Evolutionary conservation across 495 filamentous ascomycete species (phyloP), one percentile per base, ranked within the genome.

Genomic region (Penicillium soppii): DNA sequence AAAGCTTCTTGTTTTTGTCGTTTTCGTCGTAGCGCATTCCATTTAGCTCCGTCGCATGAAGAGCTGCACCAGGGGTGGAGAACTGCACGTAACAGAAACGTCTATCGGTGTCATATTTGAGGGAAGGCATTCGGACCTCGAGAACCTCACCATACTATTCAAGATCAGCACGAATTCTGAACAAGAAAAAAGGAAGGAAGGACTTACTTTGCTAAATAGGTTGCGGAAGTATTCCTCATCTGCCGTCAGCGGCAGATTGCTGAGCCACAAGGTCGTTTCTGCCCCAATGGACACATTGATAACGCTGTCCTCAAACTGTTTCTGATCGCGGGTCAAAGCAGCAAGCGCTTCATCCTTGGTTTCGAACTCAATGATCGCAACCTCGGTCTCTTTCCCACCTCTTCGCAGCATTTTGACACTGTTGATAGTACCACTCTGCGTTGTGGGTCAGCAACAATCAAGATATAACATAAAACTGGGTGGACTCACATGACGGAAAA

Each of bases 41-140:
- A 62, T 96, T 77, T 29, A 95, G 72, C 23, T 81, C 69, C 1
- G 83, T 87, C 2, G 91, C 90, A 25, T 77, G 77, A 17, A 79
- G 74, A 1, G 90, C 88, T 19, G 81, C 77, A 4, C 73, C 75
- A 2, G 82, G 64, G 27, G 82, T 82, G 32, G 83, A 76, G 66
- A 96, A 97, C 38, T 95, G 88, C 7, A 96, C 77, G 63, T 98
- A 98, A 68, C 90, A 96, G 71, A 98, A 98, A 5, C 92, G 85
- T 25, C 94, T 88, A 58, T 86, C 83, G 5, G 86, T 88, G 57
- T 96, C 89, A 63, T 77, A 91, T 67, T 92, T 92, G 38, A 98
- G 81, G 33, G 88, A 94, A 6, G 94, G 94, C 63, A 92, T 92
- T 10, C 94, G 88, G 44, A 98, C 76, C 60, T 87, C 89, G 45